These are phyloP conservation scores for Metschnikowia bowlesiae DNA, from an alignment of 805 yeast genomes.

Conservation along the genomic window DNA sequence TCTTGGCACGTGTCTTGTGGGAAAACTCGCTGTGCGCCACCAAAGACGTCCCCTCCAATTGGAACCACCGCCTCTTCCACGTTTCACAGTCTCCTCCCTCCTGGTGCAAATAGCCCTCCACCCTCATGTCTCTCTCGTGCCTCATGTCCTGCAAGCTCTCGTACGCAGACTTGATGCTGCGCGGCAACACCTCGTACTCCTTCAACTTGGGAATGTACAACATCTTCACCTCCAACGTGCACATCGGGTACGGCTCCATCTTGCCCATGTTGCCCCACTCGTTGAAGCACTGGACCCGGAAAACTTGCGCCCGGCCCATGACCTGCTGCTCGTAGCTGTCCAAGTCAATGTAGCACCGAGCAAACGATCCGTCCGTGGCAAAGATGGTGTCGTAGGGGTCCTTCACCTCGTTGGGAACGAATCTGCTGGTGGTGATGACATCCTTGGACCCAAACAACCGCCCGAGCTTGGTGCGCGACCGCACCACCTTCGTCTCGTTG, in stretches of 20 bases:
- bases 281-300: conserved; percentile 62
- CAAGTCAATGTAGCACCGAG: conserved; percentile 65
- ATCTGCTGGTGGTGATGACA: conserved; percentile 45
- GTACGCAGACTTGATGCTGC: conserved; percentile 51
- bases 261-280: conserved; percentile 59
- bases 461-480: conserved; percentile 42
- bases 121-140: conserved; percentile 21
- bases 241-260: conserved; percentile 53
- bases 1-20: conserved; percentile 66
- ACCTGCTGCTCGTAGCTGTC: conserved; percentile 53
- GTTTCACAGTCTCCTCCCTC: conserved; percentile 85
- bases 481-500: conserved; percentile 49
- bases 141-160: conserved; percentile 32
- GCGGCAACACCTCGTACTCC: conserved; percentile 60
- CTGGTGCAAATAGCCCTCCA: conserved; percentile 76
- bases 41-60: conserved; percentile 64
- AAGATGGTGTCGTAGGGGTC: conserved; percentile 63
- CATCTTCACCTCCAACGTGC: conserved; percentile 64
- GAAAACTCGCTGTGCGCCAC: conserved; percentile 72
- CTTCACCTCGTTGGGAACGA: conserved; percentile 45
- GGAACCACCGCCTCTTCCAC: conserved; percentile 73
- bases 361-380: conserved; percentile 89
- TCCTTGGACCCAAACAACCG: conserved; percentile 47
- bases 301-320: conserved; percentile 48
- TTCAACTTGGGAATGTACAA: conserved; percentile 63